Evolutionary conservation across 2,329 filamentous ascomycete species (phyloP).

Genomic region (Ilyonectria sp.): DNA sequence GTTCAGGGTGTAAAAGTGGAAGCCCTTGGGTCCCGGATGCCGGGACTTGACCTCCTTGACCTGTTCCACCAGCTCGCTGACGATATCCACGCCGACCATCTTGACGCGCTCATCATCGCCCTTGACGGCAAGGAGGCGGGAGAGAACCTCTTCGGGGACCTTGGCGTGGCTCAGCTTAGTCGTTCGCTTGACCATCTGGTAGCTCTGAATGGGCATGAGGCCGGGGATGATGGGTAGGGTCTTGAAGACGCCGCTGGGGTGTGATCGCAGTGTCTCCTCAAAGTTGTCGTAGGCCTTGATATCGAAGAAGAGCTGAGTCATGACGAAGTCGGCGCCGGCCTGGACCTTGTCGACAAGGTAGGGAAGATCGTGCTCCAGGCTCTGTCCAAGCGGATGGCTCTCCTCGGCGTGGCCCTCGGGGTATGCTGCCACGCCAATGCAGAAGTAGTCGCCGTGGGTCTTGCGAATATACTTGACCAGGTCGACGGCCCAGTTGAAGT

Average conservation of each 20-base stretch:
- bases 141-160: constrained; percentile 80
- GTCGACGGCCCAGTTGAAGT: constrained; percentile 92
- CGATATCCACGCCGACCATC: constrained; percentile 82
- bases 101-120: constrained; percentile 88
- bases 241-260: constrained; percentile 89
- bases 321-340: constrained; percentile 96
- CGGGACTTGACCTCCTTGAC: constrained; percentile 77
- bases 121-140: constrained; percentile 79
- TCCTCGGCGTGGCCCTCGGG: constrained; percentile 96
- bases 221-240: constrained; percentile 92
- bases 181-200: constrained; percentile 93
- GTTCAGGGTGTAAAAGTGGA: constrained; percentile 98
- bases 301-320: constrained; percentile 98
- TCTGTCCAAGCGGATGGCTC: constrained; percentile 80
- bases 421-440: constrained; percentile 93
- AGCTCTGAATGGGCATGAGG: constrained; percentile 97
- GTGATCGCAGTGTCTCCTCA: constrained; percentile 81
- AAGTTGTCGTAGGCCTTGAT: constrained; percentile 85
- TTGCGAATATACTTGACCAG: constrained; percentile 90
- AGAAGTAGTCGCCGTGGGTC: constrained; percentile 94
- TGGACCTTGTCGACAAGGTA: constrained; percentile 91
- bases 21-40: constrained; percentile 78
- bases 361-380: constrained; percentile 84
- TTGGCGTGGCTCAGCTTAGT: constrained; percentile 94
- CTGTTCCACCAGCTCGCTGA: constrained; percentile 86